Percentiles rank a stretch among this genome's conserved stretches.
phyloP scores from a whole-genome alignment of 2,329 filamentous ascomycete genomes.

The Acrocalymma vagum region DNA sequence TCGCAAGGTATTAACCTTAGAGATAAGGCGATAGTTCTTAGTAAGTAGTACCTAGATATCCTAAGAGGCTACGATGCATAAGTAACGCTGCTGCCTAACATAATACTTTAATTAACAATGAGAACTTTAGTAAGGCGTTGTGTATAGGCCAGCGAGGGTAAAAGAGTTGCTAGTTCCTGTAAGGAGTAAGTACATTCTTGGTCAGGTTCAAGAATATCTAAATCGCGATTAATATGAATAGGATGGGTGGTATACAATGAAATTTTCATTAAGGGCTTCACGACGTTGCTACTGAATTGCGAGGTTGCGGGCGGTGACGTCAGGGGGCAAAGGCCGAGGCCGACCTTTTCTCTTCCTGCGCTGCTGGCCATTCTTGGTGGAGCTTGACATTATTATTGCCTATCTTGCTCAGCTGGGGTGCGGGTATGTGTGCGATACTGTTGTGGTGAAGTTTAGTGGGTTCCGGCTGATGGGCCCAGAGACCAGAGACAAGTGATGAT shows the following conservation, averaged over 20 bases:
- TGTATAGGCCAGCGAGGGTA: slow-evolving; percentile 20
- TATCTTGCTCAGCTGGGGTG: too few relatives aligned
- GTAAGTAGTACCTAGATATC: slow-evolving; percentile 19
- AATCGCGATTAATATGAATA: background rate
- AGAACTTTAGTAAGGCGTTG: slow-evolving; percentile 28
- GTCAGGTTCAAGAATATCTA: background rate
- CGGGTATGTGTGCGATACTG: too few relatives aligned
- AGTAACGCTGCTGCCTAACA: slow-evolving; percentile 16
- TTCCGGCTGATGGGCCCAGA: too few relatives aligned
- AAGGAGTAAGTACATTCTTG: too few relatives aligned
- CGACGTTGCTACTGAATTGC: slow-evolving; percentile 29
- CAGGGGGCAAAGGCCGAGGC: too few relatives aligned
- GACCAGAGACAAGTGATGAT: too few relatives aligned
- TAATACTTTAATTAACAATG: slow-evolving; percentile 32
- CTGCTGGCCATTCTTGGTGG: too few relatives aligned
- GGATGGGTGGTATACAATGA: slow-evolving; percentile 23
- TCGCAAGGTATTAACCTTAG: slow-evolving; percentile 23
- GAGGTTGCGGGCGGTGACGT: too few relatives aligned
- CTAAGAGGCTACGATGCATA: slow-evolving; percentile 13
- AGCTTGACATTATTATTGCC: too few relatives aligned
- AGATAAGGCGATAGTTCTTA: slow-evolving; percentile 24
- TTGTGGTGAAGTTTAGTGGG: too few relatives aligned
- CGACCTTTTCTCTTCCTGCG: too few relatives aligned
- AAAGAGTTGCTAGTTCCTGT: slow-evolving; percentile 28
- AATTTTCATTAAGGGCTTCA: slow-evolving; percentile 28